phyloP scores from a whole-genome alignment of 148 eudicot species.

The Rhododendron williamsianum region DNA sequence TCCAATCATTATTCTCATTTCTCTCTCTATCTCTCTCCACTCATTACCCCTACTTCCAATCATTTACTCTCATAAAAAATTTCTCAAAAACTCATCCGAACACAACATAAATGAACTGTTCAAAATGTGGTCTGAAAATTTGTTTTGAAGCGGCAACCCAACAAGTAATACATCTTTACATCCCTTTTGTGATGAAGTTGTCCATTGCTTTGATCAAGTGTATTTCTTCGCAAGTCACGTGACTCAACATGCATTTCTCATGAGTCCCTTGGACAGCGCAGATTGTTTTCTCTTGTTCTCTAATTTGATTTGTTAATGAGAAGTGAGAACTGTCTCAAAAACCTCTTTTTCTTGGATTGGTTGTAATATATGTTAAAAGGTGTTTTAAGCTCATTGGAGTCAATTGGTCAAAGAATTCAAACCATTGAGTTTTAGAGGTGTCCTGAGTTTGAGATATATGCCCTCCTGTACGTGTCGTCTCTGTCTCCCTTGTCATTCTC shows the following conservation, averaged over 20 bases:
- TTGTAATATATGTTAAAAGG: neutral
- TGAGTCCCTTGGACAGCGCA: neutral
- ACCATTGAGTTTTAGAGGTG: neutral
- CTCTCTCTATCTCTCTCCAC: no score
- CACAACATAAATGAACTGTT: neutral
- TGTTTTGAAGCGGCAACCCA: neutral
- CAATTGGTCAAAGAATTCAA: neutral
- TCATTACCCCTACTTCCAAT: no score
- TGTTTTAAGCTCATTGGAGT: neutral
- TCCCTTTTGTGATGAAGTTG: neutral
- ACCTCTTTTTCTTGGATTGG: neutral
- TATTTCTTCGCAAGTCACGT: neutral
- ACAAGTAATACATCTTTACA: neutral
- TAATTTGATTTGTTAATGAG: neutral
- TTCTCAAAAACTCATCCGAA: no score
- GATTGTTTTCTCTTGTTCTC: neutral
- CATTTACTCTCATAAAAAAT: no score
- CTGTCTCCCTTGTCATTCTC: neutral
- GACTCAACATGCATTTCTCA: neutral
- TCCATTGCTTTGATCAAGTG: neutral
- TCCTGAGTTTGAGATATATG: neutral
- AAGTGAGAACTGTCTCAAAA: neutral
- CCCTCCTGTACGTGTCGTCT: neutral
- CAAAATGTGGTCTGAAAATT: neutral
- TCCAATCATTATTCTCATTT: no score